Conservation (phyloP, 192 early-diverging fungal species). For the Backusella mclennaniae region DNA sequence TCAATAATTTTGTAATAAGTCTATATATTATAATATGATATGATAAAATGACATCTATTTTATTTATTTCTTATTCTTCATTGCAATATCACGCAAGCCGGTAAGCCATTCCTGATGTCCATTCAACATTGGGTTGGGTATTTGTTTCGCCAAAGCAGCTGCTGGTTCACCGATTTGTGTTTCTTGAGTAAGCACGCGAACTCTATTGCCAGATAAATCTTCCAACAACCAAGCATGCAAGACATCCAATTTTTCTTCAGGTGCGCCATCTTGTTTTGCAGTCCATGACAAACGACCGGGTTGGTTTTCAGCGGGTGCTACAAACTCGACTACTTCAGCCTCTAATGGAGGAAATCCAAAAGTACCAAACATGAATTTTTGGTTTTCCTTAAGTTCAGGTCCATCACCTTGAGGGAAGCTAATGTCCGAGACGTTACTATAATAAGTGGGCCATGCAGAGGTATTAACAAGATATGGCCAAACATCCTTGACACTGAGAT, state of each 20-base stretch:
- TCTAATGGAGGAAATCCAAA: constrained; percentile 7
- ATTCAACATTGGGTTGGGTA: constrained; percentile 7
- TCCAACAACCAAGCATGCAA: constrained; percentile 8
- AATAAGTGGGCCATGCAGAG: not conserved
- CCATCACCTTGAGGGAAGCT: not conserved
- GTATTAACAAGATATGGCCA: constrained; percentile 4
- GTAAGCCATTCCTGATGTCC: constrained; percentile 5
- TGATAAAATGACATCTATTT: not conserved
- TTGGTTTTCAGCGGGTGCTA: not conserved
- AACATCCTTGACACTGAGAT: not conserved
- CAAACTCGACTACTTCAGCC: not conserved
- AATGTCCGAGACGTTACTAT: constrained; percentile 2
- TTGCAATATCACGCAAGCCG: constrained; percentile 4
- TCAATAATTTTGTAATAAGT: not conserved
- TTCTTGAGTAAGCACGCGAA: constrained; percentile 7
- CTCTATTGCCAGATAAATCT: not conserved
- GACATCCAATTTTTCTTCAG: not conserved
- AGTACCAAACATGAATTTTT: constrained; percentile 4
- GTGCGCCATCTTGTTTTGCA: constrained; percentile 6
- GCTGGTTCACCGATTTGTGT: constrained; percentile 2
- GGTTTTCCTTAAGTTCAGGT: not conserved
- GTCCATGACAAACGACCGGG: constrained; percentile 2
- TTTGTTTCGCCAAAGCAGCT: not conserved
- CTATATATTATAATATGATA: not conserved
- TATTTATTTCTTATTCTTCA: constrained; percentile 7